phyloP scores from a whole-genome alignment of 371 early-diverging fungal genomes.

The Parasitella parasitica region DNA sequence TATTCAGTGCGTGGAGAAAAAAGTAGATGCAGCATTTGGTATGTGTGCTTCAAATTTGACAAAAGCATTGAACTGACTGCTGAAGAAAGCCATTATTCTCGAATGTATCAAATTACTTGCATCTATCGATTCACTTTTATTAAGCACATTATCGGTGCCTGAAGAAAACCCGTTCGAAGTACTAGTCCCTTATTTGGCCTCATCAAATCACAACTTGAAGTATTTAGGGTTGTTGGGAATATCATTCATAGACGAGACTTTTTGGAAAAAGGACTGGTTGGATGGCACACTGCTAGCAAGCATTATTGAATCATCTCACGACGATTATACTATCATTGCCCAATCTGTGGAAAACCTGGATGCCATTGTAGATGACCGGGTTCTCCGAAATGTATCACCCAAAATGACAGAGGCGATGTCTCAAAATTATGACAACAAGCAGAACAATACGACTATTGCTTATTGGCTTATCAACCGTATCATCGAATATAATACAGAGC shows the following conservation, averaged over 20 bases:
- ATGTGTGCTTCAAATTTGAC: neutral
- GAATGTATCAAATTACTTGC: conserved; percentile 39
- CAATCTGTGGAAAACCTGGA: conserved; percentile 32
- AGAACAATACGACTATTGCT: conserved; percentile 3
- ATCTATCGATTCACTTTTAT: conserved; percentile 22
- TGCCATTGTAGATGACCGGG: conserved; percentile 4
- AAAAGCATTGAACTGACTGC: neutral
- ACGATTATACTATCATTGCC: conserved; percentile 27
- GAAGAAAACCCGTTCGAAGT: conserved; percentile 28
- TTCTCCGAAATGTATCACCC: conserved; percentile 1
- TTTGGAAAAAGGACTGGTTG: conserved; percentile 40
- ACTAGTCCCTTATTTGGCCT: conserved; percentile 27
- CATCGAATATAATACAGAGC: conserved; percentile 8
- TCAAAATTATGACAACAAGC: conserved; percentile 1
- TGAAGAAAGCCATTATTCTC: conserved; percentile 36
- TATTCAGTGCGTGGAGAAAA: conserved; percentile 31
- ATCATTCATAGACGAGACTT: conserved; percentile 16
- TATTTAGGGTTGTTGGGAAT: conserved; percentile 44
- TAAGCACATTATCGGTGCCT: conserved; percentile 6
- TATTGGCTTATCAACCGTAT: conserved; percentile 27
- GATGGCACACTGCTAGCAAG: conserved; percentile 21
- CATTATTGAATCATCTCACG: neutral
- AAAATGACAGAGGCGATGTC: conserved; percentile 13
- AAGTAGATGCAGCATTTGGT: conserved; percentile 57
- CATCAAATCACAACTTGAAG: conserved; percentile 45